Base-by-base conservation (phyloP, 108 stramenopile genomes). In the Conticribra weissflogii region DNA sequence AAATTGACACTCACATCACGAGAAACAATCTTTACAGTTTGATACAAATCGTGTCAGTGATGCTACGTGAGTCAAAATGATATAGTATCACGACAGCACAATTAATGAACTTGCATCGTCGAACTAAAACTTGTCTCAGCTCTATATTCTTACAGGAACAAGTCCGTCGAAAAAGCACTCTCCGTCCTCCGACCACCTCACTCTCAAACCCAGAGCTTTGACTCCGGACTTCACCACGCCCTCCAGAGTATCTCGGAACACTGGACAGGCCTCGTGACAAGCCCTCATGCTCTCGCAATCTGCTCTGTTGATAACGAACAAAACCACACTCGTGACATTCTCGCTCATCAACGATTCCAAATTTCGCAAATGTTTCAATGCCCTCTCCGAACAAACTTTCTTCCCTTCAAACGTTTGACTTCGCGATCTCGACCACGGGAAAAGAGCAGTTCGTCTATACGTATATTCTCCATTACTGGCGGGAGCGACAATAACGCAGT, bases 361-460 rank as follows among this genome's bases (percentile, higher is more conserved):
- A 65, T 81, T 81, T 1, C 71, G n/a, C 32, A 81, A 36, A 66
- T 81, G 81, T 19, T 81, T 81, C 47, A 71, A 67, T 8, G 81
- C 81, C 12, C 81, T 54, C 21, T 54, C 76, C 15, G 76, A 77
- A 9, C 76, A 71, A 0, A 81, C 76, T 22, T 70, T 53, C 34
- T 34, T 54, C 4, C 74, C 75, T 19, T 81, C 68, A 68, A 71
- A 81, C 16, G 57, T 71, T 47, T 81, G 79, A 3, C 74, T 73
- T 7, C 67, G 17, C 0, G 59, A 31, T 29, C 59, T 36, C 0
- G 72, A 73, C 79, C 79, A 81, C 0, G 79, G 79, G 24, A 81
- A 81, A 12, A 81, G 51, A 16, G 74, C 79, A 41, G 33, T 58
- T 21, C 79, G 48, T 29, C 16, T 19, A 30, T 80, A 80, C 17